A percentile compares a stretch with the other conserved stretches of the same genome.
These are phyloP conservation scores for Coemansia sp. DNA, from an alignment of 192 early-diverging fungal genomes.

Conservation along the genomic window DNA sequence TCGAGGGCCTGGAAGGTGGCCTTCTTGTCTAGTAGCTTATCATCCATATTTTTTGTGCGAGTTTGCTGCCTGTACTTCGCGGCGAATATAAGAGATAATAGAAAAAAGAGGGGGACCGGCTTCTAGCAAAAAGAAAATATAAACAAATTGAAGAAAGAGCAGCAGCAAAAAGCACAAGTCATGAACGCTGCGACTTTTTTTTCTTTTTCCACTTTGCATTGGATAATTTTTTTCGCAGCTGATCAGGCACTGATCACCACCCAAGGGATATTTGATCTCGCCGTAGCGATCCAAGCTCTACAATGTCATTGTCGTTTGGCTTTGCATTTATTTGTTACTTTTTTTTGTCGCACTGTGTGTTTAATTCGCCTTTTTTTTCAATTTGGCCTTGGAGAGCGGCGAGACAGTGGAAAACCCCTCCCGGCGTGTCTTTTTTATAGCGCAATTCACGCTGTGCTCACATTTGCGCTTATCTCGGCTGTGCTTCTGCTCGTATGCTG, in stretches of 20 bases:
- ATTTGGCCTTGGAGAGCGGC: not conserved
- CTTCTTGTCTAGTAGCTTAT: constrained; percentile 56
- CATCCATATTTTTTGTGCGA: constrained; percentile 29
- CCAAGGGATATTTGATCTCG: not conserved
- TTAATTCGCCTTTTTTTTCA: not conserved
- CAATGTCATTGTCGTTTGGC: not conserved
- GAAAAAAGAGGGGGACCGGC: not conserved
- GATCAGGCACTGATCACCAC: not conserved
- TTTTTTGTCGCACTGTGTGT: not conserved
- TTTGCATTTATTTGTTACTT: not conserved
- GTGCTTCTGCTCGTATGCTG: constrained; percentile 10
- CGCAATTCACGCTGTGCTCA: constrained; percentile 1
- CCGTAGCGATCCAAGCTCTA: not conserved
- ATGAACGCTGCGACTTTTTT: constrained; percentile 2
- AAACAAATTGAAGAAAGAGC: not conserved
- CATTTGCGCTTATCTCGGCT: not conserved
- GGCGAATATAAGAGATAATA: not conserved
- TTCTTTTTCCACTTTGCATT: not conserved
- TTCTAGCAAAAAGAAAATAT: not conserved
- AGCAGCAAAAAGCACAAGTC: not conserved
- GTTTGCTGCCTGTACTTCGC: not conserved
- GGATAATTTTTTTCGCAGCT: constrained; percentile 7
- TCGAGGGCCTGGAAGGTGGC: constrained; percentile 67
- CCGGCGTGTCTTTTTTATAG: not conserved
- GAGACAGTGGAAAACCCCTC: not conserved